These are phyloP conservation scores for Effrenium voratum DNA, from an alignment of 73 alveolate genomes.

Conservation along the genomic window DNA sequence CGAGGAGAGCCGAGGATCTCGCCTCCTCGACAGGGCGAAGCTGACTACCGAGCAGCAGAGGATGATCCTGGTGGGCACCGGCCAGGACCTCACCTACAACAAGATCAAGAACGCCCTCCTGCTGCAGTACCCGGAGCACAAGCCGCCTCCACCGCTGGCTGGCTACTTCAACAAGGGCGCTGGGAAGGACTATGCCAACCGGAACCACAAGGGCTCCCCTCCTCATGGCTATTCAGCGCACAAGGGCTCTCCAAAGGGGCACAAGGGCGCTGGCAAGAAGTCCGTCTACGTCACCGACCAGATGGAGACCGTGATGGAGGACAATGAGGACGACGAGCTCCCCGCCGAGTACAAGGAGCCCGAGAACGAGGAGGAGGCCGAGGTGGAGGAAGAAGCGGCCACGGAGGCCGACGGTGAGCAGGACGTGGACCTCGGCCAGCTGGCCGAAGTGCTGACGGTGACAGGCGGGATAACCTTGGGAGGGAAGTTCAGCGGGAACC, in stretches of 20 bases:
- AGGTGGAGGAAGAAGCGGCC: background rate
- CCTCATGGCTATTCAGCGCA: background rate
- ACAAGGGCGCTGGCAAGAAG: background rate
- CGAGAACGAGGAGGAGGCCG: background rate
- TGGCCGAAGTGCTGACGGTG: constrained; percentile 48
- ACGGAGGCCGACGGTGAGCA: background rate
- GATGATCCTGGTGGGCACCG: constrained; percentile 6
- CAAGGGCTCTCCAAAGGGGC: background rate
- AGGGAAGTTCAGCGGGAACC: background rate
- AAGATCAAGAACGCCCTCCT: background rate
- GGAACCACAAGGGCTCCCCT: background rate
- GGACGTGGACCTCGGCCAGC: background rate
- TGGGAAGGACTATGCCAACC: background rate
- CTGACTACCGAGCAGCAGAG: constrained; percentile 29
- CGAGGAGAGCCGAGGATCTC: background rate
- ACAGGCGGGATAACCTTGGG: background rate
- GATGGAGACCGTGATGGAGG: background rate
- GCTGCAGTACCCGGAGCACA: constrained; percentile 25
- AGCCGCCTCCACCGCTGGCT: constrained; percentile 3
- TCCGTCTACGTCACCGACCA: background rate
- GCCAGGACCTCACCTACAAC: background rate
- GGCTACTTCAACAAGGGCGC: background rate
- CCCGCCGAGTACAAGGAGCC: background rate
- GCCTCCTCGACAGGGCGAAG: constrained; percentile 12
- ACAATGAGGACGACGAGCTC: background rate